Evolutionary conservation across 2,329 filamentous ascomycete genomes (phyloP).

Genomic region (Herpotrichia juniperi): DNA sequence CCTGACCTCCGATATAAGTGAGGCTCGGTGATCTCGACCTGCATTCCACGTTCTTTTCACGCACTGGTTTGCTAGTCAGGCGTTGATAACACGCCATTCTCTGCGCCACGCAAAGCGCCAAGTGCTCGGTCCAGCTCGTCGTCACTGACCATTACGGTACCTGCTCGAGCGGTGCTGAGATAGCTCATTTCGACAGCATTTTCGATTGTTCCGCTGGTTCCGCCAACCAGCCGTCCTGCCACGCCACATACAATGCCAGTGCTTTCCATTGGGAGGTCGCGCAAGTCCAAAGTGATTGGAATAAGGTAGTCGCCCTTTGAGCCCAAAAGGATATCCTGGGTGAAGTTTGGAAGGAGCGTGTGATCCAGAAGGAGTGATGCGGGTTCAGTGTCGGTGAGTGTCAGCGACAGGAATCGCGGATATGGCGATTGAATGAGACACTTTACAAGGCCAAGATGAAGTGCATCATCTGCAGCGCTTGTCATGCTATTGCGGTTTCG

Average conservation of each 20-base stretch:
- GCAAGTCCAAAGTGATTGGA: conserved; percentile 87
- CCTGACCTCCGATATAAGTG: not conserved
- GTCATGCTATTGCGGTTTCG: conserved; percentile 35
- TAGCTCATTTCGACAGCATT: conserved; percentile 79
- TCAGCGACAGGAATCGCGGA: conserved; percentile 76
- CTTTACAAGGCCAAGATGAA: conserved; percentile 55
- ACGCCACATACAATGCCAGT: conserved; percentile 96
- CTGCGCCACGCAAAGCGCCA: conserved; percentile 63
- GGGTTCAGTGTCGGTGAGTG: conserved; percentile 73
- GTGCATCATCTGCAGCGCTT: conserved; percentile 48
- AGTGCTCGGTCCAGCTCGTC: conserved; percentile 77
- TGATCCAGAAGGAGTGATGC: conserved; percentile 77
- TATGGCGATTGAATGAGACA: conserved; percentile 55
- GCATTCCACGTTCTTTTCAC: not conserved
- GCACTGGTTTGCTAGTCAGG: conserved; percentile 20
- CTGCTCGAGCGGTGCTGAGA: conserved; percentile 84
- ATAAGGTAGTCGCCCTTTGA: conserved; percentile 74
- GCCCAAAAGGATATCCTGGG: conserved; percentile 72
- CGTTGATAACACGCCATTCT: conserved; percentile 33
- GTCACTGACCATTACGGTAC: conserved; percentile 83
- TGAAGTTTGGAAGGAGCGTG: conserved; percentile 63
- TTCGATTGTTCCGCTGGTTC: conserved; percentile 56
- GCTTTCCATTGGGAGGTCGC: conserved; percentile 79
- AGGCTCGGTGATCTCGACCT: not conserved
- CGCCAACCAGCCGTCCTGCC: conserved; percentile 78